Base-by-base conservation (phyloP, 495 filamentous ascomycete species). In the Articulospora tetracladia region DNA sequence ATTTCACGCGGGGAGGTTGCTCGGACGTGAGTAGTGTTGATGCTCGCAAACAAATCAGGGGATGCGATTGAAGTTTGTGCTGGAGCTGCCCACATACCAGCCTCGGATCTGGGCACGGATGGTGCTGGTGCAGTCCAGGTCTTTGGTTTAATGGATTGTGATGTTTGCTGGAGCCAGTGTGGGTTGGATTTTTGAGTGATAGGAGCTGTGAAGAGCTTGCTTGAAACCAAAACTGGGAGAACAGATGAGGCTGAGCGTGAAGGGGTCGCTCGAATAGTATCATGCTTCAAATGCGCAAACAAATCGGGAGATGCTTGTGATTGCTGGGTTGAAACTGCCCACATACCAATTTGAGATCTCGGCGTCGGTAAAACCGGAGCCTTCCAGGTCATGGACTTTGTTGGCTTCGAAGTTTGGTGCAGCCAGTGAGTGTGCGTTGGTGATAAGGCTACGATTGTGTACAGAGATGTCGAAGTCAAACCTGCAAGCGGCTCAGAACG, bases 101-200 rank as follows among this genome's bases (percentile, higher is more conserved):
- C 47, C 8, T 27, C 20, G 11, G n/a, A 13, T 50, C 25, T 8
- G 20, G 25, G 3, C 3, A 22, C 8, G 11, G 8, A 4, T 8
- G 20, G 4, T 11, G 20, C 10, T 12, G 47, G 20, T 6, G 22
- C 24, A 53, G 3, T 30, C 51, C 24, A 34, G 3, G 51, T 28
- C 51, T 12, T 20, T 3, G 26, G 3, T 47, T 53, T 13, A 46
- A 23, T 11, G 8, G 36, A 24, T n/a, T 26, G 48, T 2, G 41
- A 61, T 7, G 58, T 61, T 7, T 4, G 17, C 23, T 55, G 58
- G 11, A 61, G 58, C 58, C 58, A 61, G 25, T 59, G 32, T n/a
- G 25, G 3, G 11, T 39, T 39, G 20, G 20, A 15, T 3, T 13
- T n/a, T 23, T 27, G 23, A 19, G 19, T 23, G 11, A 12, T 1